Base-by-base conservation (phyloP, 2,329 filamentous ascomycete genomes). In the Knufia petricola region DNA sequence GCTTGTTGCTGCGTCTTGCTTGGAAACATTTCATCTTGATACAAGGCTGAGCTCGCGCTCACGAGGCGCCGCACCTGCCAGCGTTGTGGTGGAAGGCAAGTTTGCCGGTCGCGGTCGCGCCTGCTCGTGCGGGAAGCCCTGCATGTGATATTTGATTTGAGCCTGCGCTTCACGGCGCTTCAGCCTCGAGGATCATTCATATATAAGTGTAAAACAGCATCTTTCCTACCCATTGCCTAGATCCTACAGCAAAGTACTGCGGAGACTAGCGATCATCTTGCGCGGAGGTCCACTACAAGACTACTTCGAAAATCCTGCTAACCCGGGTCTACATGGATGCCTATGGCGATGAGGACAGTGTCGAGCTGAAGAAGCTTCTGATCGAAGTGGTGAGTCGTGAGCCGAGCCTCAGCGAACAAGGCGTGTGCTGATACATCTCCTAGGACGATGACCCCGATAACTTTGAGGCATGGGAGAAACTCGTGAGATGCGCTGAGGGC, bases 391-490 rank as follows among this genome's bases (percentile, higher is more conserved):
- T 94, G 76, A 61, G 83, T 73, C 26, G 12, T 12, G 20, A 21
- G 30, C 36, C 4, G 2, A 6, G 15, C 23, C 23, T 17, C 10
- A 13, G 1, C 26, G 34, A 30, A 8, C 7, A 32, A 31, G 17
- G 28, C 6, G 30, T 21, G 20, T 13, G 32, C 31, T 47, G 21
- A 46, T 20, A 20, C 37, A 23, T 31, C 24, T 19, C 28, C 55
- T 58, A 82, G 79, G 58, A 71, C 46, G 75, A 76, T 50, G 86
- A 95, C 57, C 78, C 87, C 10, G 92, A 98, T 66, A 89, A 87
- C 63, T 96, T 95, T 61, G 90, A 95, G 60, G 78, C 79, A 52
- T 98, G 92, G 92, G 90, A 96, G 68, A 90, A 87, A 66, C 79
- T 96, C 49, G 82, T 95, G 57, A 82, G 82, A 59, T 81, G 83